Evolutionary conservation across 257 asterid genomes (phyloP), one percentile per base, ranked within the genome.

Genomic region (Fraxinus cuspidata): DNA sequence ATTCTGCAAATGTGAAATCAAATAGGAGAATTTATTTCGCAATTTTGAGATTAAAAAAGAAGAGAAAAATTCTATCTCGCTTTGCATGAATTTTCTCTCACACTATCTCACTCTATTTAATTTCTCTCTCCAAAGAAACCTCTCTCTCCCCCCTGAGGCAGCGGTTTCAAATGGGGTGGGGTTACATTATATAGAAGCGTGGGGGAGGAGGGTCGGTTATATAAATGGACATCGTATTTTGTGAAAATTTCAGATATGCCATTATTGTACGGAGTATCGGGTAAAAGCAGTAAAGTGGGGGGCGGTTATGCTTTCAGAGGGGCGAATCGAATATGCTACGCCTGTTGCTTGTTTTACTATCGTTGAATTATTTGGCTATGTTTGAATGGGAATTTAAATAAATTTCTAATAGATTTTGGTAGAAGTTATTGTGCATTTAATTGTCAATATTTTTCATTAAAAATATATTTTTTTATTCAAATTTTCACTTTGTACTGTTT

Each of bases 181-280:
- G 47, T 42, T 82, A 76, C 79, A 35, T 87, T 92, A 86, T 90
- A 92, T 90, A 90, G 91, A 67, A 72, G 64, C 38, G 40, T 28
- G 70, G 65, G 78, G 42, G 5, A 12, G 23, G 69, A 69, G 70
- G 79, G 6, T 23, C 32, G 12, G 77, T 82, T 81, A n/a, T 63
- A 70, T 35, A 79, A 78, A 49, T 76, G 29, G 84, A n/a, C 83
- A 58, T 72, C 72, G 5, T 47, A 32, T 73, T 81, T 79, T 1
- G 0, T 3, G 4, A 9, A n/a, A 89, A 74, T 88, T 84, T 86
- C 97, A 67, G 49, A 72, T 77, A 58, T 81, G 84, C 96, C 96
- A 74, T 78, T 63, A 42, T 65, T 77, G 80, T 78, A 78, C 72
- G 81, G 72, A 23, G 63, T 9, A 42, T 42, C n/a, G 85, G 84